These are phyloP conservation scores for Sungouiozyma ichnusensis DNA, from an alignment of 805 yeast species.

Conservation along the genomic window DNA sequence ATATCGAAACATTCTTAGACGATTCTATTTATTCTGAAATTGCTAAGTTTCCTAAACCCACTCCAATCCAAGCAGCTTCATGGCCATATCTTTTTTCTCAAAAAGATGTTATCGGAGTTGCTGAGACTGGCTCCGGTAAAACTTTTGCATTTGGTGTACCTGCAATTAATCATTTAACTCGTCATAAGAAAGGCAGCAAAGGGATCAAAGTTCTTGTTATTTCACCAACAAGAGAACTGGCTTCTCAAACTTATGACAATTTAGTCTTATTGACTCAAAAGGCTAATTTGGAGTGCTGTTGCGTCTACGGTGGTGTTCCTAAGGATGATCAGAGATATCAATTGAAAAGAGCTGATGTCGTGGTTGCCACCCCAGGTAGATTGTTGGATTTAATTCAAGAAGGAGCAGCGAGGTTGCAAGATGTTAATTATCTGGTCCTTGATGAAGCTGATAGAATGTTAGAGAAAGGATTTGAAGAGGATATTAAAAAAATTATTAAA, in stretches of 20 bases:
- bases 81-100: slow-evolving; percentile 84
- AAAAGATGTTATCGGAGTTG: slow-evolving; percentile 89
- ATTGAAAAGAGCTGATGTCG: slow-evolving; percentile 58
- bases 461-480: slow-evolving; percentile 97
- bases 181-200: slow-evolving; percentile 19
- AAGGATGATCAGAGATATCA: slow-evolving; percentile 80
- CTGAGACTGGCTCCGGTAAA: slow-evolving; percentile 97
- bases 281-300: slow-evolving; percentile 58
- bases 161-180: slow-evolving; percentile 62
- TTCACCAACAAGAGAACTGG: slow-evolving; percentile 96
- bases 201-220: slow-evolving; percentile 72
- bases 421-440: slow-evolving; percentile 68
- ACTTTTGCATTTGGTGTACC: slow-evolving; percentile 97
- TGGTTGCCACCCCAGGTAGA: slow-evolving; percentile 98
- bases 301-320: slow-evolving; percentile 96
- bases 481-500: slow-evolving; percentile 73
- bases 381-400: slow-evolving; percentile 83
- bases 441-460: slow-evolving; percentile 99
- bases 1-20: slow-evolving; percentile 39
- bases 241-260: slow-evolving; percentile 86
- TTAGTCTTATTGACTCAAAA: slow-evolving; percentile 51
- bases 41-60: slow-evolving; percentile 73
- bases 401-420: slow-evolving; percentile 61
- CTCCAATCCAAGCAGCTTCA: slow-evolving; percentile 89
- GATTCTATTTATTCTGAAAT: slow-evolving; percentile 49